A percentile compares a stretch with the other conserved stretches of the same genome.
phyloP scores from a whole-genome alignment of 2,329 filamentous ascomycete genomes.

The Aspergillus glaucus region DNA sequence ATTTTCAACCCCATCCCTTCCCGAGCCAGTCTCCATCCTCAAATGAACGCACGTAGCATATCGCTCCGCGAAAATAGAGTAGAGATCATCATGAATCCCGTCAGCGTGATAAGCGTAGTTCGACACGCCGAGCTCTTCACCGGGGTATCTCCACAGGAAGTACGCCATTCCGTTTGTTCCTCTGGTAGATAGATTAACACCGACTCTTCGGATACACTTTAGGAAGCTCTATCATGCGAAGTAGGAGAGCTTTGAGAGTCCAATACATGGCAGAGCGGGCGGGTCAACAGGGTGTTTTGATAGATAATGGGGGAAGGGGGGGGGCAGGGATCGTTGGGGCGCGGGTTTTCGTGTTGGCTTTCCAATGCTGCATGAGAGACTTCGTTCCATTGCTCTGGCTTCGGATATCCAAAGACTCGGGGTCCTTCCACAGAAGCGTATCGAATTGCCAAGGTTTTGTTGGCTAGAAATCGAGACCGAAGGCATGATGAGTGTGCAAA shows the following conservation, averaged over 20 bases:
- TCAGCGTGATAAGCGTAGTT: background rate
- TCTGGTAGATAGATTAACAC: background rate
- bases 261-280: background rate
- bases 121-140: background rate
- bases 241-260: background rate
- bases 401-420: background rate
- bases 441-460: background rate
- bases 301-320: background rate
- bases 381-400: background rate
- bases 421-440: background rate
- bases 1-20: no score
- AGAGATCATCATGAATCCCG: background rate
- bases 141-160: background rate
- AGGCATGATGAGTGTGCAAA: background rate
- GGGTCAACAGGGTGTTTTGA: background rate
- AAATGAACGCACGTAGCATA: background rate
- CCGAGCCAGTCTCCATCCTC: background rate
- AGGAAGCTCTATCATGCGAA: background rate
- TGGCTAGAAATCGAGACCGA: background rate
- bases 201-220: background rate
- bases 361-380: background rate
- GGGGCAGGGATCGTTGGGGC: background rate
- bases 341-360: background rate
- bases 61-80: background rate
- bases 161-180: background rate